A percentile compares a stretch with the other conserved stretches of the same genome.
Conservation (phyloP, 371 early-diverging fungal genomes). For the Mucor indicus region DNA sequence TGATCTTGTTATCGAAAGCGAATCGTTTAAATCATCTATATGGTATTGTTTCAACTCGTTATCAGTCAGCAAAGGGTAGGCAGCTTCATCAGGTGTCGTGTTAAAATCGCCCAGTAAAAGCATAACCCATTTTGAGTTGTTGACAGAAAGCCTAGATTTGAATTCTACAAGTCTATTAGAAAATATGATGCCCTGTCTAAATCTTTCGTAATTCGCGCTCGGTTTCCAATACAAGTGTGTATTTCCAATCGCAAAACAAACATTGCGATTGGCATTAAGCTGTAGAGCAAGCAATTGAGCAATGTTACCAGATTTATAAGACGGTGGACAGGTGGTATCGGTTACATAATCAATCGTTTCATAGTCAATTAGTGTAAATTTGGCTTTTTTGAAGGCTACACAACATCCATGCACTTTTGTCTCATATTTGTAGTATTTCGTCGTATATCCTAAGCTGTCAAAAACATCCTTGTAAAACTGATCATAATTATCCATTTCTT, state of each 20-base stretch:
- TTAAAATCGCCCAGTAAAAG: conserved; percentile 51
- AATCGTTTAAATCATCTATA: conserved; percentile 19
- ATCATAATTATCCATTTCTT: conserved; percentile 45
- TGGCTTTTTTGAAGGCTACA: conserved; percentile 29
- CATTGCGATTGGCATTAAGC: conserved; percentile 11
- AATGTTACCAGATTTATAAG: conserved; percentile 51
- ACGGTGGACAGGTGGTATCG: conserved; percentile 33
- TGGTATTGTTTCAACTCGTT: conserved; percentile 14
- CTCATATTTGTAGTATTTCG: conserved; percentile 26
- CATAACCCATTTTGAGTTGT: conserved; percentile 21
- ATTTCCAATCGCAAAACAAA: conserved; percentile 33
- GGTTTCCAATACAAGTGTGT: conserved; percentile 62
- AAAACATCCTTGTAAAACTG: conserved; percentile 27
- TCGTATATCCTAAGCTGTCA: conserved; percentile 27
- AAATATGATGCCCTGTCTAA: conserved; percentile 47
- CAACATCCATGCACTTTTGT: conserved; percentile 42
- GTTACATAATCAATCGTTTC: conserved; percentile 49
- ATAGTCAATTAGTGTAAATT: conserved; percentile 34
- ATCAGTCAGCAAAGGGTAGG: conserved; percentile 23
- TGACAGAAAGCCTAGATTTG: conserved; percentile 3
- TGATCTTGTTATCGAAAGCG: conserved; percentile 7
- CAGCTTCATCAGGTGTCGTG: conserved; percentile 52
- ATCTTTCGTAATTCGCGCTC: conserved; percentile 52
- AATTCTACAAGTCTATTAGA: conserved; percentile 18
- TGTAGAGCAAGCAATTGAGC: conserved; percentile 43